Evolutionary conservation across 1,284 basidiomycete genomes (phyloP), one percentile per base, ranked within the genome.

Genomic region (Apiotrichum mycotoxinovorans): DNA sequence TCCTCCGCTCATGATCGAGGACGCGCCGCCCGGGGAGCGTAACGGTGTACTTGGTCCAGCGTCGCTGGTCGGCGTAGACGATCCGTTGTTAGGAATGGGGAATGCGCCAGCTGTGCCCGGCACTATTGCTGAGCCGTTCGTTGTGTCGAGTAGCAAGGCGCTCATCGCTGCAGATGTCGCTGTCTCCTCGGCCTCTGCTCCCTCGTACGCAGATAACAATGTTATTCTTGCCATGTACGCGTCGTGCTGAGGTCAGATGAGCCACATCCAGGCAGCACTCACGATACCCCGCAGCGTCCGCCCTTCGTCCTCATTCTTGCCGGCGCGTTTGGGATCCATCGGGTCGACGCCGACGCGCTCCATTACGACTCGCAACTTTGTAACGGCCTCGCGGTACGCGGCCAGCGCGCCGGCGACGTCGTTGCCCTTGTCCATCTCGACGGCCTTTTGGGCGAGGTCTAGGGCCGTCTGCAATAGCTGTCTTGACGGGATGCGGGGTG

Each of bases 361-460:
- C 76, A 79, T 79, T 10, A 79, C 77, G 14, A 64, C 65, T 22
- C 73, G 68, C 27, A 79, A 53, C 42, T 72, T 69, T 25, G 55
- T 57, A 2, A 79, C 76, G 1, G 77, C 76, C 44, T 77, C 74
- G 10, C 69, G 60, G 54, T 79, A 79, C 30, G 73, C 72, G 5
- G 60, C 65, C 17, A 79, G 58, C 1, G 77, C 76, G 5, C 75
- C 75, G 0, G 60, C 52, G 11, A 79, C 76, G 57, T 76, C 74
- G 52, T 77, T 77, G 25, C 63, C 67, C 56, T 72, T 71, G 60
- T 79, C 77, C 68, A 74, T 71, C 60, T 76, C 74, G n/a, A 79
- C 77, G 0, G 77, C 77, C 34, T 64, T 61, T 44, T 79, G 76
- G 0, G 77, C 77, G 17, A 79, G 69, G 57, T 77, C 73, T 26